Percentiles rank a stretch among this genome's conserved stretches.
These are phyloP conservation scores for Penicillium arizonense DNA, from an alignment of 495 filamentous ascomycete genomes.

Conservation along the genomic window DNA sequence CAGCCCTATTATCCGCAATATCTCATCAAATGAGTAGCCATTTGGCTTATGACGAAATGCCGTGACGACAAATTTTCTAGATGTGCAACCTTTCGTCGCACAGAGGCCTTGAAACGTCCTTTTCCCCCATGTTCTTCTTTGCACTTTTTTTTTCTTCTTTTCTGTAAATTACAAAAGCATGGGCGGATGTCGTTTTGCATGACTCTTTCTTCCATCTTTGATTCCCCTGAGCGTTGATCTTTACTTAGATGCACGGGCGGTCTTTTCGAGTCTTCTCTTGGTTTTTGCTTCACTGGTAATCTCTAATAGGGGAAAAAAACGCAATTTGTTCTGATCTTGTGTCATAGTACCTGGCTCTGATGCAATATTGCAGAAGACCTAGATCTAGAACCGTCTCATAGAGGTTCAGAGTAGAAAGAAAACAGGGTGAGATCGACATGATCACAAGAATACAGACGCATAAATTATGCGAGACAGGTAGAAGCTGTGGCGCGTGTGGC, in stretches of 20 bases:
- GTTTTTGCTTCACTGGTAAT: slow-evolving; percentile 12
- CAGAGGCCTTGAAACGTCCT: neutral
- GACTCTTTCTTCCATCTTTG: slow-evolving; percentile 20
- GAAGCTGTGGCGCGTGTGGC: slow-evolving; percentile 7
- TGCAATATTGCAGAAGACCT: slow-evolving; percentile 15
- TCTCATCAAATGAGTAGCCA: slow-evolving; percentile 24
- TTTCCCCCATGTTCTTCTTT: slow-evolving; percentile 1
- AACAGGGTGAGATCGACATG: neutral
- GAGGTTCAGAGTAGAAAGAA: neutral
- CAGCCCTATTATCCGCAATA: slow-evolving; percentile 33
- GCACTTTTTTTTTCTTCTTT: slow-evolving; percentile 12
- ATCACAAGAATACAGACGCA: neutral
- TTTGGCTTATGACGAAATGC: slow-evolving; percentile 38
- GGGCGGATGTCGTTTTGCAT: slow-evolving; percentile 33
- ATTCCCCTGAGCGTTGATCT: slow-evolving; percentile 17
- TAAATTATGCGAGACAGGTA: neutral
- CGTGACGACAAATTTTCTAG: slow-evolving; percentile 32
- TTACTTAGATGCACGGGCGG: slow-evolving; percentile 26
- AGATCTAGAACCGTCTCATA: neutral
- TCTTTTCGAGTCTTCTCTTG: slow-evolving; percentile 12
- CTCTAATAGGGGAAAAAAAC: slow-evolving; percentile 13
- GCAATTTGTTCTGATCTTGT: neutral
- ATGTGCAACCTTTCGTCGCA: slow-evolving; percentile 10
- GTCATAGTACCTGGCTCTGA: slow-evolving; percentile 5
- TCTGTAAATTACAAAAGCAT: slow-evolving; percentile 48